Conservation (phyloP, 306 rosid species). For the Clitoria ternatea region DNA sequence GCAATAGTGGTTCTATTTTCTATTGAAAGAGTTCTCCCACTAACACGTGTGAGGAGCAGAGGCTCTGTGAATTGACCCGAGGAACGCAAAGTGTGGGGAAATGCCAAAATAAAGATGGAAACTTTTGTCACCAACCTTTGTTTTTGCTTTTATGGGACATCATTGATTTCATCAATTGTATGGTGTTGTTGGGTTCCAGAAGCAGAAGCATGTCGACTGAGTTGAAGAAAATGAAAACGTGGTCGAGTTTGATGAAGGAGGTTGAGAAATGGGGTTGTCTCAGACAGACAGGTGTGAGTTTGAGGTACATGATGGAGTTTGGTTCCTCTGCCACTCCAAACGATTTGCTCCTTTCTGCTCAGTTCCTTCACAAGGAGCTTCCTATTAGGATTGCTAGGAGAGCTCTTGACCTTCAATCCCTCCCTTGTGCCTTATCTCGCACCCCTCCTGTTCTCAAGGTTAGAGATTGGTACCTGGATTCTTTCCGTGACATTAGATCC, state of each 20-base stretch:
- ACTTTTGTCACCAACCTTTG: background rate
- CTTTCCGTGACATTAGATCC: conserved; percentile 64
- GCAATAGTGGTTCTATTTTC: too few relatives aligned
- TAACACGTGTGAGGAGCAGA: background rate
- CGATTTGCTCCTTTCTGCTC: conserved; percentile 56
- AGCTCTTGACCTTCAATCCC: conserved; percentile 54
- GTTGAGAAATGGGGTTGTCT: conserved; percentile 64
- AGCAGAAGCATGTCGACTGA: conserved; percentile 47
- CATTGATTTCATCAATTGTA: background rate
- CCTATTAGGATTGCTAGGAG: conserved; percentile 73
- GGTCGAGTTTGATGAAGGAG: conserved; percentile 51
- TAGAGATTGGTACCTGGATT: conserved; percentile 81
- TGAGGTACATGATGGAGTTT: conserved; percentile 77
- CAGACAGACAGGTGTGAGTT: conserved; percentile 70
- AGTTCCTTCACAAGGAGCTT: conserved; percentile 75
- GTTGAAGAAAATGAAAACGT: conserved; percentile 50
- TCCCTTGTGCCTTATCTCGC: conserved; percentile 60
- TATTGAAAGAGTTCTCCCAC: too few relatives aligned
- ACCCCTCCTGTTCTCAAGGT: conserved; percentile 71
- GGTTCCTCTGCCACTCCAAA: conserved; percentile 46
- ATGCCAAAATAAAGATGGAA: background rate
- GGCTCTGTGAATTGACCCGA: background rate
- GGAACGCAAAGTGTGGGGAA: background rate
- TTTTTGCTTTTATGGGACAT: background rate
- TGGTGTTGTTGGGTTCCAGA: background rate